Percentiles rank a stretch among this genome's conserved stretches.
phyloP scores from a whole-genome alignment of 805 yeast species.

The Metschnikowia drakensbergensis region DNA sequence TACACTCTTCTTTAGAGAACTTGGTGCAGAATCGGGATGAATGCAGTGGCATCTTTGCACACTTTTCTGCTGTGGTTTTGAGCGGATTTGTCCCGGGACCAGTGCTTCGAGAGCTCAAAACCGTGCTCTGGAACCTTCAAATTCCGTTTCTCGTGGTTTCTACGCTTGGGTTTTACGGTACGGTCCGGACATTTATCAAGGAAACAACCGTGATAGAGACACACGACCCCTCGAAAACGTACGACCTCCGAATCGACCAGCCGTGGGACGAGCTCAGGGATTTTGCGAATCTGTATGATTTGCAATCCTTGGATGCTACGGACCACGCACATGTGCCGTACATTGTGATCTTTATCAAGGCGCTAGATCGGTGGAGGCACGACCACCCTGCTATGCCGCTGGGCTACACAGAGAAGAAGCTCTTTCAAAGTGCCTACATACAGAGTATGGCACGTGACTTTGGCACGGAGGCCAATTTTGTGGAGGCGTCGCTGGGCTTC shows the following conservation, averaged over 20 bases:
- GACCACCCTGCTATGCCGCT: slow-evolving; percentile 29
- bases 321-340: slow-evolving; percentile 65
- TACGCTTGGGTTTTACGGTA: slow-evolving; percentile 64
- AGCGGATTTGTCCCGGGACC: slow-evolving; percentile 24
- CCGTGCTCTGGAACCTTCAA: slow-evolving; percentile 36
- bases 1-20: slow-evolving; percentile 11
- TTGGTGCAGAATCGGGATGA: slow-evolving; percentile 5
- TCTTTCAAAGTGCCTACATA: slow-evolving; percentile 33
- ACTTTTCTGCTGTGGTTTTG: slow-evolving; percentile 49
- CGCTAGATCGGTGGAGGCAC: slow-evolving; percentile 41
- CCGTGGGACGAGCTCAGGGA: slow-evolving; percentile 70
- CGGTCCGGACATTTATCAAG: slow-evolving; percentile 45
- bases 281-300: slow-evolving; percentile 48
- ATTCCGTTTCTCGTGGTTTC: slow-evolving; percentile 55
- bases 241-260: slow-evolving; percentile 60
- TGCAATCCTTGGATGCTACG: slow-evolving; percentile 42
- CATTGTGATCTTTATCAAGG: slow-evolving; percentile 56
- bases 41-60: slow-evolving; percentile 38
- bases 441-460: slow-evolving; percentile 41
- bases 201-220: slow-evolving; percentile 73
- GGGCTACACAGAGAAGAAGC: slow-evolving; percentile 38
- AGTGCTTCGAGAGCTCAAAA: slow-evolving; percentile 26
- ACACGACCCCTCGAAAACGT: slow-evolving; percentile 57
- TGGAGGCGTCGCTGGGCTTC: slow-evolving; percentile 34
- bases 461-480: slow-evolving; percentile 48